Evolutionary conservation across 768 basidiomycete genomes (phyloP).

Genomic region (Dendrothele bispora): DNA sequence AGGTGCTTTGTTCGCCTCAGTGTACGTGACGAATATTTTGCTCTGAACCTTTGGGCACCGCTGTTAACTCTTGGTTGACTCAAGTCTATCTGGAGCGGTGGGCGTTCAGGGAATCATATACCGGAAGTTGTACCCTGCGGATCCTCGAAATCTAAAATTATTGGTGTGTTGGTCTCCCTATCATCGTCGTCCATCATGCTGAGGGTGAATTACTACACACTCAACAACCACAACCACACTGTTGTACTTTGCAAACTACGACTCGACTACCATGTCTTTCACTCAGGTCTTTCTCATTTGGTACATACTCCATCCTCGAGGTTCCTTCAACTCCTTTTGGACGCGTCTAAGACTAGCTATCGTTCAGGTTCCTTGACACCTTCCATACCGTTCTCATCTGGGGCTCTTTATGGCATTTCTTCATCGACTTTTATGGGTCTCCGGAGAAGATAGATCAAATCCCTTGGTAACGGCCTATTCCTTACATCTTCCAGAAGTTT

Average conservation of each 20-base stretch:
- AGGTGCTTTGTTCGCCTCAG: slow-evolving; percentile 35
- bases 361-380: slow-evolving; percentile 36
- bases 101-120: slow-evolving; percentile 34
- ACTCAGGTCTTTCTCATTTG: slow-evolving; percentile 32
- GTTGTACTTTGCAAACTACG: too few relatives aligned
- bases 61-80: too few relatives aligned
- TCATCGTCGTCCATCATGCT: background rate
- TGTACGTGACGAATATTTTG: slow-evolving; percentile 23
- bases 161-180: slow-evolving; percentile 21
- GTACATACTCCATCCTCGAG: slow-evolving; percentile 18
- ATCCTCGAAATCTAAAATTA: slow-evolving; percentile 22
- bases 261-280: background rate
- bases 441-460: slow-evolving; percentile 28
- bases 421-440: slow-evolving; percentile 32
- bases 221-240: too few relatives aligned
- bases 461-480: slow-evolving; percentile 18
- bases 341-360: slow-evolving; percentile 4
- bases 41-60: background rate
- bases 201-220: background rate
- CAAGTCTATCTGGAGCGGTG: slow-evolving; percentile 33
- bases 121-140: slow-evolving; percentile 32
- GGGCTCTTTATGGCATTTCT: slow-evolving; percentile 38
- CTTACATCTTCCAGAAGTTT: too few relatives aligned
- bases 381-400: slow-evolving; percentile 38
- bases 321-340: too few relatives aligned